These are phyloP conservation scores for Coniochaeta sp. DNA, from an alignment of 2,329 filamentous ascomycete genomes.

Conservation along the genomic window DNA sequence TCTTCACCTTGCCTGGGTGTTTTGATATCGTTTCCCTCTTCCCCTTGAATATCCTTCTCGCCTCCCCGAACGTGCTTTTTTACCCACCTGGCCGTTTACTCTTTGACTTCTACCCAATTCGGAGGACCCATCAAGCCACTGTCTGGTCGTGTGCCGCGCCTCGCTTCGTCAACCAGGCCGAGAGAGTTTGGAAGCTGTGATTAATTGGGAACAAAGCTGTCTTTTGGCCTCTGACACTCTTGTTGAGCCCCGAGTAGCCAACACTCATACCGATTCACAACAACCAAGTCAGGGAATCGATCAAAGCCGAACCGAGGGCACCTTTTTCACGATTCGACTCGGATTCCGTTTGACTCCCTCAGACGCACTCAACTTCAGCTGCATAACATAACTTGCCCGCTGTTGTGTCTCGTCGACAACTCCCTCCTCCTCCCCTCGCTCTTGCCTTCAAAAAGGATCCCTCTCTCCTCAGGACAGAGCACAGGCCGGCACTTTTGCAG, in stretches of 20 bases:
- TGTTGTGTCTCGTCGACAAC: no score
- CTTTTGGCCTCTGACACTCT: not conserved
- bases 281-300: not conserved
- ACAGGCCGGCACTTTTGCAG: not conserved
- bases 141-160: not conserved
- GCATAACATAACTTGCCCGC: no score
- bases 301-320: no score
- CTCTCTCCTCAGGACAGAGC: no score
- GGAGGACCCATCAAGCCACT: not conserved
- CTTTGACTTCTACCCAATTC: not conserved
- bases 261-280: not conserved
- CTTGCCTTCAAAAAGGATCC: not conserved
- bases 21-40: conserved; percentile 4
- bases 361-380: not conserved
- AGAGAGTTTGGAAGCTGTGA: conserved; percentile 1
- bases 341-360: not conserved
- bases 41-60: conserved; percentile 3
- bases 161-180: not conserved
- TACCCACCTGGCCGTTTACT: conserved; percentile 1
- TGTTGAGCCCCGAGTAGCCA: not conserved
- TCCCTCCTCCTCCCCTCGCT: not conserved
- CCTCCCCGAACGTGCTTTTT: conserved; percentile 3
- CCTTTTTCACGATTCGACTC: no score
- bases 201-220: not conserved
- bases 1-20: conserved; percentile 1